phyloP scores from a whole-genome alignment of 345 rosid species.

The Litchi chinensis region DNA sequence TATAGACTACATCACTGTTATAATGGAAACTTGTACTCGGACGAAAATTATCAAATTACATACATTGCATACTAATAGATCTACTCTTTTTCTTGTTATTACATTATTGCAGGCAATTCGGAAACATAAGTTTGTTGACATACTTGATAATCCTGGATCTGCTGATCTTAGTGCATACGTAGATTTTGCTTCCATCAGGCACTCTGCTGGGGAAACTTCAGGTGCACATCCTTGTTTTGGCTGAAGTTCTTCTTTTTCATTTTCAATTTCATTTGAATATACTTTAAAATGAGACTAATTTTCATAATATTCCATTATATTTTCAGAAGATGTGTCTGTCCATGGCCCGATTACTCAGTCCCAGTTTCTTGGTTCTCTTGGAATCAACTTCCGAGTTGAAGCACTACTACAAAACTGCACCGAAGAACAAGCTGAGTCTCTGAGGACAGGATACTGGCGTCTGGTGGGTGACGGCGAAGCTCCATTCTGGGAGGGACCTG shows the following conservation, averaged over 20 bases:
- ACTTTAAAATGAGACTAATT: not conserved
- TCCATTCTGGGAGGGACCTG: slow-evolving; percentile 95
- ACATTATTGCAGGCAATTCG: slow-evolving; percentile 70
- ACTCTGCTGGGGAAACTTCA: slow-evolving; percentile 86
- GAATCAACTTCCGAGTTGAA: slow-evolving; percentile 95
- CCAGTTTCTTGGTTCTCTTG: slow-evolving; percentile 86
- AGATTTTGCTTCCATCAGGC: slow-evolving; percentile 79
- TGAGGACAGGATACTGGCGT: slow-evolving; percentile 88
- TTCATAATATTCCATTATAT: slow-evolving; percentile 11
- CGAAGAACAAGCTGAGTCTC: slow-evolving; percentile 77
- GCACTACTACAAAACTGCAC: slow-evolving; percentile 71
- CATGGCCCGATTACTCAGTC: slow-evolving; percentile 92
- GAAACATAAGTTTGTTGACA: slow-evolving; percentile 87
- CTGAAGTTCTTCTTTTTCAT: not conserved
- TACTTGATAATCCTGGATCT: slow-evolving; percentile 87
- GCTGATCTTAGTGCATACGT: slow-evolving; percentile 96
- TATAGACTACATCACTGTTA: not conserved
- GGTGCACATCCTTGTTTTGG: slow-evolving; percentile 37
- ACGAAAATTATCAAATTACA: not conserved
- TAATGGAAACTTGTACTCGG: not conserved
- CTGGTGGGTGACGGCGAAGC: slow-evolving; percentile 97
- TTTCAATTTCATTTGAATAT: not conserved
- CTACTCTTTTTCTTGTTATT: not conserved
- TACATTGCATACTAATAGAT: not conserved
- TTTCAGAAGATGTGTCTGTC: slow-evolving; percentile 67